Conservation (phyloP, 139 green algal species). For the Coccomyxa sp. region DNA sequence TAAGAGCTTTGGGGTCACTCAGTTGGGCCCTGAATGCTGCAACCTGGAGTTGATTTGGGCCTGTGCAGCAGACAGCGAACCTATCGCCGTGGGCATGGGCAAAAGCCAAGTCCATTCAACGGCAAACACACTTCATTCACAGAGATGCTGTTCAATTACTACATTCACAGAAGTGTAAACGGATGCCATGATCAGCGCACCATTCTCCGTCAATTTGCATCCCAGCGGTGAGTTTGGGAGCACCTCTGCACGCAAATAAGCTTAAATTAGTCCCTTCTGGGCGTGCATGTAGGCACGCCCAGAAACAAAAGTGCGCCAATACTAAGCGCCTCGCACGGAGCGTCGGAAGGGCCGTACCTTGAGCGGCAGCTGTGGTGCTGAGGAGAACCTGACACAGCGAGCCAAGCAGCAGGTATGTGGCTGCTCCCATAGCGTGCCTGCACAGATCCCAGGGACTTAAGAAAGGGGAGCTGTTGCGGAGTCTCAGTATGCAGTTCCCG, state of each 20-base stretch:
- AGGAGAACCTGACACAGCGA: not conserved
- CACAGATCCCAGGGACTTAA: not conserved
- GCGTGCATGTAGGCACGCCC: no score
- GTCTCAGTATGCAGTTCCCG: no score
- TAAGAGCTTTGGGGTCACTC: not conserved
- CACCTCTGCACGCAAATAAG: no score
- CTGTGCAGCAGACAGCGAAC: not conserved
- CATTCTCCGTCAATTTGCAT: not conserved
- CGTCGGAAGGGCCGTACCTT: not conserved
- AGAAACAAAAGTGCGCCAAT: not conserved
- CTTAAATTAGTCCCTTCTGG: no score
- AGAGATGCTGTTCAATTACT: not conserved
- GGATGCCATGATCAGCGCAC: not conserved
- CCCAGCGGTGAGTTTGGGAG: not conserved
- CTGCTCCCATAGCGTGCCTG: not conserved
- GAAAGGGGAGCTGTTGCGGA: no score
- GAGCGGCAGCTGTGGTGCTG: no score
- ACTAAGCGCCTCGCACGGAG: not conserved
- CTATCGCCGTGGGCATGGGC: not conserved
- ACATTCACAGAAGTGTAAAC: not conserved
- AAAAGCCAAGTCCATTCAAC: not conserved
- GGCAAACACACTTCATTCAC: not conserved
- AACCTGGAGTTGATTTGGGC: not conserved
- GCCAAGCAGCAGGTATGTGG: not conserved
- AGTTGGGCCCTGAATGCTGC: conserved; percentile 3